Evolutionary conservation across 2,329 filamentous ascomycete species (phyloP), one percentile per base, ranked within the genome.

Genomic region (Leptographium procerum): DNA sequence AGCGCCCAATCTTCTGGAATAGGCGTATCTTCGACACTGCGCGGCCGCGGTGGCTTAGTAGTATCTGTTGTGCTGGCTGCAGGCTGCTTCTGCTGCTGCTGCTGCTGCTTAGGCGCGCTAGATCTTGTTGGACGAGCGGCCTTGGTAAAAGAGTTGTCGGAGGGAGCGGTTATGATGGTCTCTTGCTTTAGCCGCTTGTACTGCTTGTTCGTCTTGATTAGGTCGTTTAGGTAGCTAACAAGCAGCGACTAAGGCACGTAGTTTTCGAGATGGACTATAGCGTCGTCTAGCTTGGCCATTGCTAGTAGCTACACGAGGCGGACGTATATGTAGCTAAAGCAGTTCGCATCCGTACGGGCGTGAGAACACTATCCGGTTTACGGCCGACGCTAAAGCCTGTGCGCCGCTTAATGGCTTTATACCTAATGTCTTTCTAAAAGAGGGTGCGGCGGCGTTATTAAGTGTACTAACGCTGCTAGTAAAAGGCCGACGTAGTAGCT

Each of bases 1-100:
- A 89, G 77, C 0, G 81, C 76, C 62, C 82, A 88, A 61, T 91
- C 87, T 54, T 90, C 87, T 0, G 85, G 84, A 0, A 90, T 67
- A 0, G 86, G 85, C 1, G 77, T 73, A 1, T 74, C 75, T 1
- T 70, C 69, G 33, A 74, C 69, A 47, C 72, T 34, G 19, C 50
- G 51, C 19, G 14, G 28, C 2, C 36, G 36, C 0, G 45, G 47
- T 2, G 33, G 55, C 9, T 29, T 22, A 47, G 33, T 7, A n/a
- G n/a, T n/a, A n/a, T n/a, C n/a, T n/a, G n/a, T n/a, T n/a, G n/a
- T n/a, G n/a, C n/a, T n/a, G n/a, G n/a, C n/a, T n/a, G n/a, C n/a
- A n/a, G n/a, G n/a, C n/a, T n/a, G n/a, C n/a, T n/a, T n/a, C 33
- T 34, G 33, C 13, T 34, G 33, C 33, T 34, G 22, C 13, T 31